These are phyloP conservation scores for Fragaria vesca DNA, from an alignment of 306 rosid genomes.

Conservation along the genomic window DNA sequence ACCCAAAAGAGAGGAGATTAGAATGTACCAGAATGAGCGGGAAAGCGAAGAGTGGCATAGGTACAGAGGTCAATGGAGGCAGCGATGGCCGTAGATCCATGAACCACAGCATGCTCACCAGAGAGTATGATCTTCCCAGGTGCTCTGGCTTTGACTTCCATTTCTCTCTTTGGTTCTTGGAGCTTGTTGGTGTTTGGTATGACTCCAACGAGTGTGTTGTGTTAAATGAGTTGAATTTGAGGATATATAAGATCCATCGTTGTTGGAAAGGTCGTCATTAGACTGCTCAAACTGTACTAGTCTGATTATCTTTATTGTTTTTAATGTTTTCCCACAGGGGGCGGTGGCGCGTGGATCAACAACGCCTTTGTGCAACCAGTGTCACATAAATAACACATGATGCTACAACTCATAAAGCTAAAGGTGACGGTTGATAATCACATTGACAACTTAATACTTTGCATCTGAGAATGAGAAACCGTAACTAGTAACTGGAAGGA, in stretches of 20 bases:
- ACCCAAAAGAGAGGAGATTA: slow-evolving; percentile 4
- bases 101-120: slow-evolving; percentile 97
- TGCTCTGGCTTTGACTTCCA: slow-evolving; percentile 91
- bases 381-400: no score
- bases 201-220: background rate
- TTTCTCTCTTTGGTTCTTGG: background rate
- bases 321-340: background rate
- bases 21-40: slow-evolving; percentile 60
- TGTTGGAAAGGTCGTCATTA: background rate
- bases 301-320: background rate
- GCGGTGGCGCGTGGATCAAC: slow-evolving; percentile 14
- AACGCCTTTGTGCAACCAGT: no score
- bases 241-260: background rate
- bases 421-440: no score
- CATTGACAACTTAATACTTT: no score
- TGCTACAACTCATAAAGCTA: no score
- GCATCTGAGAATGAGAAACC: no score
- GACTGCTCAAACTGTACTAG: background rate
- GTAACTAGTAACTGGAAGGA: no score
- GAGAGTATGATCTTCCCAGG: slow-evolving; percentile 86
- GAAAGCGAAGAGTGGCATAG: slow-evolving; percentile 63
- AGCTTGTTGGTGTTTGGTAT: background rate
- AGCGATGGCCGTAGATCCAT: slow-evolving; percentile 94
- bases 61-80: slow-evolving; percentile 78
- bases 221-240: background rate